These are phyloP conservation scores for Tylopilus balloui DNA, from an alignment of 768 basidiomycete genomes.

Conservation along the genomic window DNA sequence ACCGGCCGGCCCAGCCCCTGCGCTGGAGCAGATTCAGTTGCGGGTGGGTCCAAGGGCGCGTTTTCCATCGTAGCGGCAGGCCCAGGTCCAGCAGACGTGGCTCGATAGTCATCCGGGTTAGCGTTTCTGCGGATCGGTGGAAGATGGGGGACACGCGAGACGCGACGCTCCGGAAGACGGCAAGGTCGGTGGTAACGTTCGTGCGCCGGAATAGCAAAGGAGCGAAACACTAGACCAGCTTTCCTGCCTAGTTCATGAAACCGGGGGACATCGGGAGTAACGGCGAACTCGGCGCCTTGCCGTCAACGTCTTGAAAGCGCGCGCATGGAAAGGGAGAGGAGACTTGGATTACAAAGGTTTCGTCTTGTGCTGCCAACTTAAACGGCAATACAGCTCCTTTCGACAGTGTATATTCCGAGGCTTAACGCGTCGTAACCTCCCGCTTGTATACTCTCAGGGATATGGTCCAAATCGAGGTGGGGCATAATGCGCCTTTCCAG, in stretches of 20 bases:
- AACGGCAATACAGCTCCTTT: slow-evolving; percentile 7
- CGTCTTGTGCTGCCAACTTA: not conserved
- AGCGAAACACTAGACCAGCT: not conserved
- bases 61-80: no score
- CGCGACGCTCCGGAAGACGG: not conserved
- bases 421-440: slow-evolving; percentile 30
- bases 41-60: no score
- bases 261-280: not conserved
- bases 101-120: not conserved
- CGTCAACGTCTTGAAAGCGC: not conserved
- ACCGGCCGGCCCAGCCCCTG: no score
- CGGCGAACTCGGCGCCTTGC: not conserved
- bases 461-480: slow-evolving; percentile 38
- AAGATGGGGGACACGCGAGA: not conserved
- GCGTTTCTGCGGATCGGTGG: not conserved
- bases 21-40: no score
- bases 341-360: slow-evolving; percentile 5
- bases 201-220: not conserved
- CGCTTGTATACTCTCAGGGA: slow-evolving; percentile 28
- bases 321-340: not conserved
- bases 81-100: no score
- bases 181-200: not conserved
- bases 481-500: slow-evolving; percentile 28
- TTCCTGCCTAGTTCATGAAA: not conserved
- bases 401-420: slow-evolving; percentile 31